These are phyloP conservation scores for Pulveroboletus sp. DNA, from an alignment of 768 basidiomycete genomes.

Conservation along the genomic window DNA sequence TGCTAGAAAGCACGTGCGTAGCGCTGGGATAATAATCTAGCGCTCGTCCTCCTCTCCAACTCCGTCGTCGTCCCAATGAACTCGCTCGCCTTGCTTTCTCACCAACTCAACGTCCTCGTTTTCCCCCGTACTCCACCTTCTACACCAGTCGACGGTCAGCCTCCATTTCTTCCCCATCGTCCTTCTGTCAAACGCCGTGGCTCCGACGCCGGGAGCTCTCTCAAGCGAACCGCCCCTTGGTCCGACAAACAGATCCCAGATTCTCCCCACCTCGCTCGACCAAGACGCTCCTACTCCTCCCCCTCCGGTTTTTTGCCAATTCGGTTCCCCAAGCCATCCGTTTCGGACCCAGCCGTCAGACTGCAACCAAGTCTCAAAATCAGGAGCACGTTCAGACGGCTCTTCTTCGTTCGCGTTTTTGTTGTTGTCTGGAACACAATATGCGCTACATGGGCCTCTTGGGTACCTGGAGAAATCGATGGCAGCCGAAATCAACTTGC, in stretches of 20 bases:
- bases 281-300: slow-evolving; percentile 61
- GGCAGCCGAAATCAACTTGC: slow-evolving; percentile 7
- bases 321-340: slow-evolving; percentile 29
- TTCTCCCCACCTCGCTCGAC: slow-evolving; percentile 25
- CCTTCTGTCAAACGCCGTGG: slow-evolving; percentile 23
- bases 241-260: slow-evolving; percentile 48
- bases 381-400: slow-evolving; percentile 44
- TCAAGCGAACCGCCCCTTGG: slow-evolving; percentile 53
- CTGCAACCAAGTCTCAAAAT: slow-evolving; percentile 38
- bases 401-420: slow-evolving; percentile 70
- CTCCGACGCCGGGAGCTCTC: slow-evolving; percentile 24
- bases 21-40: not conserved
- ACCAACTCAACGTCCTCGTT: slow-evolving; percentile 75
- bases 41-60: not conserved
- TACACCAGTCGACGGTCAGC: slow-evolving; percentile 42
- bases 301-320: slow-evolving; percentile 47
- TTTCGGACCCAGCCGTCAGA: slow-evolving; percentile 31
- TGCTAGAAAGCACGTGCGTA: slow-evolving; percentile 3
- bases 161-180: slow-evolving; percentile 27
- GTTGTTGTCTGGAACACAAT: slow-evolving; percentile 66
- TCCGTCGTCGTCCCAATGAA: slow-evolving; percentile 50
- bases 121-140: slow-evolving; percentile 55
- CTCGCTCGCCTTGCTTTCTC: slow-evolving; percentile 74
- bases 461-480: slow-evolving; percentile 25
- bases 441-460: slow-evolving; percentile 55